These are phyloP conservation scores for Dipteronia dyeriana DNA, from an alignment of 345 rosid species.

Conservation along the genomic window DNA sequence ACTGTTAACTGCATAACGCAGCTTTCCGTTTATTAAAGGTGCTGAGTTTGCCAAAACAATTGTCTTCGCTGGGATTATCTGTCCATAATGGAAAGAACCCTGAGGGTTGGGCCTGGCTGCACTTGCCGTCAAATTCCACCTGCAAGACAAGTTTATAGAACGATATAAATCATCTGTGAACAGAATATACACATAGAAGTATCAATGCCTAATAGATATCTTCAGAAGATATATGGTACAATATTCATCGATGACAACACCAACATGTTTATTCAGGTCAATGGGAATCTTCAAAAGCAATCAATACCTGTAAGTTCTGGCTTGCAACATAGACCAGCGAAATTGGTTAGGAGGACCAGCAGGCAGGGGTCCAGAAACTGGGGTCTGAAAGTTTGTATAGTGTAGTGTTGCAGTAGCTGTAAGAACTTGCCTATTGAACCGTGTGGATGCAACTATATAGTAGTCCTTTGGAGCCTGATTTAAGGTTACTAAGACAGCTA, in stretches of 20 bases:
- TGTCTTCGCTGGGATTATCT: conserved; percentile 50
- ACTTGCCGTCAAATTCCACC: conserved; percentile 91
- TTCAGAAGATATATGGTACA: background rate
- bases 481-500: conserved; percentile 67
- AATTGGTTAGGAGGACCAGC: conserved; percentile 47
- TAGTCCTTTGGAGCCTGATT: conserved; percentile 79
- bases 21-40: conserved; percentile 74
- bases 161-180: background rate
- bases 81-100: conserved; percentile 90
- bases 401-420: conserved; percentile 60
- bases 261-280: background rate
- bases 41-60: conserved; percentile 71
- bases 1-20: conserved; percentile 75
- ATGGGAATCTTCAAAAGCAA: background rate
- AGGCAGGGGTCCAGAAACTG: conserved; percentile 70
- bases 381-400: conserved; percentile 58
- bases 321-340: conserved; percentile 86
- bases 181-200: background rate
- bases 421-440: conserved; percentile 47
- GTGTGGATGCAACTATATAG: conserved; percentile 73
- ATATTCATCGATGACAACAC: background rate
- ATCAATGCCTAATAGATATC: background rate
- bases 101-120: conserved; percentile 99
- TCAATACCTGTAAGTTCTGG: conserved; percentile 69
- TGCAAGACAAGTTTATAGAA: conserved; percentile 23